Evolutionary conservation across 257 asterid genomes (phyloP).

Genomic region (Jacaranda copaia): DNA sequence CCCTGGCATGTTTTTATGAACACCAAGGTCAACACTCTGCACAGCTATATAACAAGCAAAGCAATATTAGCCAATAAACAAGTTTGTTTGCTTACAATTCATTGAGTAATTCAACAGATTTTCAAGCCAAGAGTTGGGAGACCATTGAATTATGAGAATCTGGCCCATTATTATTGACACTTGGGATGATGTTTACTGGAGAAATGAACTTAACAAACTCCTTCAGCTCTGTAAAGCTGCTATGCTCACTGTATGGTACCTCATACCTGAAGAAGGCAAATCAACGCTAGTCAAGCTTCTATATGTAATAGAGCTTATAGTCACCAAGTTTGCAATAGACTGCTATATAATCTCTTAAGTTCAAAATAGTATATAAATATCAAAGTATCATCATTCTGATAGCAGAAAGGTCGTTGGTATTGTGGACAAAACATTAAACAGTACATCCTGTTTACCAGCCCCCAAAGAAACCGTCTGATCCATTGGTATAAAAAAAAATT

Average conservation of each 20-base stretch:
- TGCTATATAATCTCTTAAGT: too few relatives aligned
- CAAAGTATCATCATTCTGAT: too few relatives aligned
- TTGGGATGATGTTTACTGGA: conserved; percentile 79
- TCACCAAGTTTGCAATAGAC: background rate
- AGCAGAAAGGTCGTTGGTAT: too few relatives aligned
- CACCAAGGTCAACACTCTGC: background rate
- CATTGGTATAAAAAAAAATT: background rate
- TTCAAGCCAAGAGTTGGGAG: conserved; percentile 67
- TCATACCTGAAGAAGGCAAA: conserved; percentile 68
- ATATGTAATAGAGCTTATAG: background rate
- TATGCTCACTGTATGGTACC: conserved; percentile 95
- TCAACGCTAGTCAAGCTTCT: background rate
- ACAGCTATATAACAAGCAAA: too few relatives aligned
- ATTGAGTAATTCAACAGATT: background rate
- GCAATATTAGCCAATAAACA: conserved; percentile 6
- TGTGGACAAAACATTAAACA: too few relatives aligned
- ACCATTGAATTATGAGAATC: conserved; percentile 80
- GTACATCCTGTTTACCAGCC: background rate
- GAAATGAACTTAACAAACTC: conserved; percentile 80
- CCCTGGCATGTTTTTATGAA: background rate
- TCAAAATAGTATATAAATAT: too few relatives aligned
- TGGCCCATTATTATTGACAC: conserved; percentile 82
- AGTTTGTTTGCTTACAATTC: conserved; percentile 26
- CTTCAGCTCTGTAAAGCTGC: conserved; percentile 87
- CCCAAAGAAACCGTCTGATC: background rate